Conservation (phyloP, 805 yeast genomes). For the Schwanniomyces vanrijiae region DNA sequence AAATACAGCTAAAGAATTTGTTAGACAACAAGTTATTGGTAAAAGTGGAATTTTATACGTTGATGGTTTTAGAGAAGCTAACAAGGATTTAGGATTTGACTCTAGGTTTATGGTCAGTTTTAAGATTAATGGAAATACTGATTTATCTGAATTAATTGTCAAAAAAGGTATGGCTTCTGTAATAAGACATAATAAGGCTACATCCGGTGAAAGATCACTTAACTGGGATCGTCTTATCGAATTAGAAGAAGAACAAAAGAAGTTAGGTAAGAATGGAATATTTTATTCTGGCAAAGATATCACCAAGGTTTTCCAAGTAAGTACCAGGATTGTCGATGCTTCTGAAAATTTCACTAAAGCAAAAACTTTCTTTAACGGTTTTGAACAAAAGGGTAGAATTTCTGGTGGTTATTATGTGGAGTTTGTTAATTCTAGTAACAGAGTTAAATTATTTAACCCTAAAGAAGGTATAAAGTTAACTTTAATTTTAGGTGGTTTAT, state of each 20-base stretch:
- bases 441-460: constrained; percentile 67
- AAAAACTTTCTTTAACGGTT: constrained; percentile 67
- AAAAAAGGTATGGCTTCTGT: constrained; percentile 74
- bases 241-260: constrained; percentile 60
- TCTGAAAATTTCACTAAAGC: constrained; percentile 74
- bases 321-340: constrained; percentile 72
- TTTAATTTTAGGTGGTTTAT: constrained; percentile 74
- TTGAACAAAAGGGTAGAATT: constrained; percentile 63
- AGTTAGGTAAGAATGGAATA: constrained; percentile 57
- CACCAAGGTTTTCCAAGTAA: constrained; percentile 49
- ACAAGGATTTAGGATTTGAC: constrained; percentile 55
- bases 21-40: constrained; percentile 68
- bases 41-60: constrained; percentile 60
- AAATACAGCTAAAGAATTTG: constrained; percentile 70
- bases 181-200: constrained; percentile 72
- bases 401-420: constrained; percentile 66
- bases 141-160: constrained; percentile 62
- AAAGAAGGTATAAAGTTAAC: constrained; percentile 69
- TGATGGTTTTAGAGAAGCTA: constrained; percentile 63
- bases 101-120: constrained; percentile 67
- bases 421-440: constrained; percentile 63
- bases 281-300: constrained; percentile 45
- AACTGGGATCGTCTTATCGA: constrained; percentile 79
- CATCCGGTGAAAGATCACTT: constrained; percentile 62
- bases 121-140: constrained; percentile 49